Base-by-base conservation (phyloP, 108 stramenopile species). In the Licmophora abbreviata region DNA sequence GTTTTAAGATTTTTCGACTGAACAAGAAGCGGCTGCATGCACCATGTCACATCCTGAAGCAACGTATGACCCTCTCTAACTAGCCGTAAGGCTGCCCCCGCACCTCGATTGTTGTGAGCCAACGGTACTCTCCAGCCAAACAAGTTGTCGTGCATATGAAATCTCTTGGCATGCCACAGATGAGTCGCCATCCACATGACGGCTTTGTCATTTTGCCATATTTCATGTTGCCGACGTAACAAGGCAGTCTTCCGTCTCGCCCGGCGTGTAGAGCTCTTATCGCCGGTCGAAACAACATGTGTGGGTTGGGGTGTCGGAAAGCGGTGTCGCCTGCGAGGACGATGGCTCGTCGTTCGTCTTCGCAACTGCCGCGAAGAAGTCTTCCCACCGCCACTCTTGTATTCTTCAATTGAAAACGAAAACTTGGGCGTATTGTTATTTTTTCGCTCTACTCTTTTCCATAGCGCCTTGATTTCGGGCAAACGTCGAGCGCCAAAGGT, bases 141-240 rank as follows among this genome's bases (percentile, higher is more conserved):
- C 45, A 85, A 23, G 25, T 56, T 26, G n/a, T n/a, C n/a, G 24
- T 54, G 48, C 60, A 84, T 77, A 32, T 82, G 84, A 69, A 91
- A 91, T 33, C 88, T 74, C 63, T 91, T 86, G 28, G 80, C 70
- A 51, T 91, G 85, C 88, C 88, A 91, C 4, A 79, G 34, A 35
- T 91, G 88, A 23, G 84, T 86, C 18, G 69, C 46, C 46, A 86
- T 79, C 88, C 88, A 91, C 18, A 57, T 51, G 33, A 51, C 56
- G 21, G 30, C 10, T 25, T 29, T 24, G 24, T 21, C 1, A 54
- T 22, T 29, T 14, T 63, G 47, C 69, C 69, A 71, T 41, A 18
- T 7, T 17, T 49, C 27, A 29, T 63, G 69, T 17, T 47, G 42
- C 11, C 43, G 51, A 6, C 20, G 33, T n/a, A 74, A 38, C 12